Conservation (phyloP, 2,329 filamentous ascomycete species). For the Biscogniauxia sp. region DNA sequence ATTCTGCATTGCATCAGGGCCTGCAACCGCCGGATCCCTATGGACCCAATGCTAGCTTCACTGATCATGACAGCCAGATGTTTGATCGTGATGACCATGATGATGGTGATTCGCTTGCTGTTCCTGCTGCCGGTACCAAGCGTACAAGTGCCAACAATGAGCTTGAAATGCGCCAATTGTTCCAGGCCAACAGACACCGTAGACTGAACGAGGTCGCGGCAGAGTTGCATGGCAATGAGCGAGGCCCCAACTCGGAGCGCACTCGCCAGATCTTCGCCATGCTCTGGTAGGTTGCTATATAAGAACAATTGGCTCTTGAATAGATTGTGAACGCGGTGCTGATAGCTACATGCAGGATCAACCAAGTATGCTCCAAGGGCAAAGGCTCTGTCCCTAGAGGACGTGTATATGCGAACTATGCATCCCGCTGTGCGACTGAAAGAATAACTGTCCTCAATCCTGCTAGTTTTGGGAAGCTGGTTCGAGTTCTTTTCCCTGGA, state of each 20-base stretch:
- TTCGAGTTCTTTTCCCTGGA: constrained; percentile 92
- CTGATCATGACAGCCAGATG: constrained; percentile 58
- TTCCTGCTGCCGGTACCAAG: constrained; percentile 47
- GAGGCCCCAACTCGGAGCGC: constrained; percentile 77
- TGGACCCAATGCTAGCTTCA: constrained; percentile 51
- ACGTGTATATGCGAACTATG: constrained; percentile 93
- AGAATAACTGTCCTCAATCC: constrained; percentile 94
- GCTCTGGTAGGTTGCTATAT: constrained; percentile 67
- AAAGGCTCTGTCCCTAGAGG: constrained; percentile 88
- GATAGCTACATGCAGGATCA: constrained; percentile 57
- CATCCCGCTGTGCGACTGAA: constrained; percentile 86
- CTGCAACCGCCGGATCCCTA: constrained; percentile 54
- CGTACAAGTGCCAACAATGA: constrained; percentile 77
- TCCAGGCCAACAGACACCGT: constrained; percentile 66
- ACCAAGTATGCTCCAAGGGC: constrained; percentile 67
- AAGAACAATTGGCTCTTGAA: not conserved
- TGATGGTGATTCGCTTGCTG: constrained; percentile 52
- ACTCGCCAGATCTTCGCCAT: constrained; percentile 85
- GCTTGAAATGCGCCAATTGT: constrained; percentile 74
- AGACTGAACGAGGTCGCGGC: constrained; percentile 68
- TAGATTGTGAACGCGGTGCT: not conserved
- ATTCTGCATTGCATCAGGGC: constrained; percentile 45
- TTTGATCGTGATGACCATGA: constrained; percentile 59
- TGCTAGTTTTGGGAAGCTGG: constrained; percentile 95
- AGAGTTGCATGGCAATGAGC: constrained; percentile 75